Base-by-base conservation (phyloP, 306 rosid species). In the Lathyrus sativus region DNA sequence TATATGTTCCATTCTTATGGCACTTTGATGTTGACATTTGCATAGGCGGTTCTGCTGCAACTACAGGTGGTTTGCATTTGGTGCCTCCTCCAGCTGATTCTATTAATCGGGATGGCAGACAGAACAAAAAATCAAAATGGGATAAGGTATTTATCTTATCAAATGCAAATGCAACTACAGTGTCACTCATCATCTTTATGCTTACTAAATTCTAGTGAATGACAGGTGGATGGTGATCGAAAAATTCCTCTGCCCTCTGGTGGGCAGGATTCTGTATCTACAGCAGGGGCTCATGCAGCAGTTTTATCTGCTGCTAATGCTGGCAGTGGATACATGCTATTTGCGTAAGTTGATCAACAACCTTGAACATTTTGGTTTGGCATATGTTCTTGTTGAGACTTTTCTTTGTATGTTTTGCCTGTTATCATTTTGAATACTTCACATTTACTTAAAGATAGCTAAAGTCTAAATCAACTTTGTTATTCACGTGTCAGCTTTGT, bases 281-380 rank as follows among this genome's bases (percentile, higher is more conserved):
- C 86, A 50, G 84, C 62, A 26, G 91, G 90, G 75, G 81, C 95
- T 67, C 93, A 85, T 75, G 84, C 88, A 38, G 72, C 89, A 69
- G 67, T 90, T 62, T 49, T 88, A 38, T 85, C 97, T 69, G 89
- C 95, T 76, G 71, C 89, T 51, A 90, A 78, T 76, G 87, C 86
- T 37, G 92, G 96, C 42, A 80, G 88, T 19, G 97, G 99, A 62
- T 90, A 90, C 87, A 76, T 82, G 88, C 87, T 81, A 72, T 88
- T 88, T 84, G 96, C 86, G 98, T 90, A 83, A 74, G 96, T 82
- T 35, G 69, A 13, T 63, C 18, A 64, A 35, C 63, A 12, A 33
- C 50, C 45, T 45, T 37, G 42, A 65, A 78, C 41, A 64, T 73
- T 63, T 29, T 63, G 19, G 13, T 39, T 10, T 64, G 60, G 55